phyloP scores from a whole-genome alignment of 208 protist species.

The Crithidia thermophila region DNA sequence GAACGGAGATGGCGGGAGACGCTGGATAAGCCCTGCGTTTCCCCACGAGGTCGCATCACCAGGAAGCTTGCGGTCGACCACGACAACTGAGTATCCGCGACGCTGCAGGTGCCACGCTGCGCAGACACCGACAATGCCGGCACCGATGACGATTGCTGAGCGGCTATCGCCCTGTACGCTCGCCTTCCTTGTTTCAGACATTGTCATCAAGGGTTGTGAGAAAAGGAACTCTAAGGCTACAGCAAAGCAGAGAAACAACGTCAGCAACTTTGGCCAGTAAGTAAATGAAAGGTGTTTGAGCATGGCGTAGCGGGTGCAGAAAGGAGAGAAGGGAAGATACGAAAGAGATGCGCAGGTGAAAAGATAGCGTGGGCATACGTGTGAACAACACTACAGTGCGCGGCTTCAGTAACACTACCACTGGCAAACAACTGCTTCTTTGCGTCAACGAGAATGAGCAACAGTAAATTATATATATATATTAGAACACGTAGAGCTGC shows the following conservation, averaged over 20 bases:
- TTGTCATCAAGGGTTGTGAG: background rate
- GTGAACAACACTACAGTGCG: too few relatives aligned
- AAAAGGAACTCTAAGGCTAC: background rate
- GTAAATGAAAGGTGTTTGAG: too few relatives aligned
- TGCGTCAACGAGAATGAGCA: too few relatives aligned
- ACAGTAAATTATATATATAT: too few relatives aligned
- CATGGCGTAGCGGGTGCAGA: too few relatives aligned
- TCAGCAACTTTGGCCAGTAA: too few relatives aligned
- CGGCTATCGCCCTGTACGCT: background rate
- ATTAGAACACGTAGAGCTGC: too few relatives aligned
- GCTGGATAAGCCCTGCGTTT: conserved; percentile 30
- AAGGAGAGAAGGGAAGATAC: too few relatives aligned
- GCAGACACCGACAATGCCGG: conserved; percentile 29
- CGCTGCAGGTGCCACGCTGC: conserved; percentile 30
- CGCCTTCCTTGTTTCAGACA: background rate
- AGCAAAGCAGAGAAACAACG: background rate
- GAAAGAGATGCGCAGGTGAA: too few relatives aligned
- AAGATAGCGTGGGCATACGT: too few relatives aligned
- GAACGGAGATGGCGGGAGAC: conserved; percentile 21
- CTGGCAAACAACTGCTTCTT: too few relatives aligned
- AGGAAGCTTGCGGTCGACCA: conserved; percentile 24
- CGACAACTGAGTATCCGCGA: conserved; percentile 15
- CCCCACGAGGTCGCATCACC: conserved; percentile 28
- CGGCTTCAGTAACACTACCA: too few relatives aligned
- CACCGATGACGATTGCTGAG: conserved; percentile 1